phyloP scores from a whole-genome alignment of 164 flowering plant species.

The Nymphaea colorata region DNA sequence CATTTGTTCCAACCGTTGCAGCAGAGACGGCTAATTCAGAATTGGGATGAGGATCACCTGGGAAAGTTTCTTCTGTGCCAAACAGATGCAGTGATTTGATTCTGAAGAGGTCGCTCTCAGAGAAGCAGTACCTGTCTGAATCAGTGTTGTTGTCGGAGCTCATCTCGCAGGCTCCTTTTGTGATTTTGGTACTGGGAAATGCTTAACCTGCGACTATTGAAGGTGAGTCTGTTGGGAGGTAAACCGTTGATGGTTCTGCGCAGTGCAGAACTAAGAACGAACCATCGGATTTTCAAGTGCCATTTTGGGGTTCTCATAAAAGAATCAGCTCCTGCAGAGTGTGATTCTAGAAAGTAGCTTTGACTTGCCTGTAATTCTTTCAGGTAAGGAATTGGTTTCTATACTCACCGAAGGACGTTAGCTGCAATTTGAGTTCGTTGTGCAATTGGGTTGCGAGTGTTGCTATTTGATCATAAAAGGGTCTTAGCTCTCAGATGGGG shows the following conservation, averaged over 20 bases:
- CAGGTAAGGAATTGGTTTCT: not conserved
- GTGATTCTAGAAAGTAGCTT: not conserved
- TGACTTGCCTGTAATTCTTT: not conserved
- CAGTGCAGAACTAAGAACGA: not conserved
- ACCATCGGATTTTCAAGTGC: not conserved
- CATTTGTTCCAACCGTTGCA: not conserved
- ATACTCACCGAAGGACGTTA: not conserved
- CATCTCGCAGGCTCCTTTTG: not conserved
- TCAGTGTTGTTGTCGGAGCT: not conserved
- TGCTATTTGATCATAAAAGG: not conserved
- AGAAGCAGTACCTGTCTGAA: not conserved
- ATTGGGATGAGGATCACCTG: not conserved
- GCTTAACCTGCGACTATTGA: not conserved
- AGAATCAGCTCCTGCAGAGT: not conserved
- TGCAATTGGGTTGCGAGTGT: not conserved
- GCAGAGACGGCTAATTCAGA: not conserved
- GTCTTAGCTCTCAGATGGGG: not conserved
- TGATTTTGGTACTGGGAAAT: not conserved
- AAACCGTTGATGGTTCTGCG: not conserved
- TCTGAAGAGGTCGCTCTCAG: not conserved
- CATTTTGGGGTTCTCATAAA: not conserved
- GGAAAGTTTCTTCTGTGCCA: not conserved
- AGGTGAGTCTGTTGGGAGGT: not conserved
- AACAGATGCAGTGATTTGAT: not conserved
- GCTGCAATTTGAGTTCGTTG: not conserved